A percentile compares a stretch with the other conserved stretches of the same genome.
Conservation (phyloP, 768 basidiomycete species). For the Leccinum broughii region DNA sequence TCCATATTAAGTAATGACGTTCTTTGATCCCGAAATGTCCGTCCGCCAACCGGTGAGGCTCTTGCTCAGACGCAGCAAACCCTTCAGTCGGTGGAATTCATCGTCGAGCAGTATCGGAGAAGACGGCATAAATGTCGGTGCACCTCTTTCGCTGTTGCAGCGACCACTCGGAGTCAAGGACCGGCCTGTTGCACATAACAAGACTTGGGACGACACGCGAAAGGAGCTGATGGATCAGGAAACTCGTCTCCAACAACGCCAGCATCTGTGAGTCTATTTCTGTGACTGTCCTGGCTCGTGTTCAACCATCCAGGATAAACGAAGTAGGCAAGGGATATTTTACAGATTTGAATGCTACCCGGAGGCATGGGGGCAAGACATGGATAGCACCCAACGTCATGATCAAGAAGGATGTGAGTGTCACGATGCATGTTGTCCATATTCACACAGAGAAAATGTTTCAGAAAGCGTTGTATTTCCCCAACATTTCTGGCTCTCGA, state of each 20-base stretch:
- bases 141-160: constrained; percentile 42
- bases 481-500: constrained; percentile 76
- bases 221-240: constrained; percentile 75
- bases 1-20: constrained; percentile 20
- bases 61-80: constrained; percentile 10
- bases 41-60: constrained; percentile 11
- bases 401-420: constrained; percentile 85
- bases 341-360: constrained; percentile 78
- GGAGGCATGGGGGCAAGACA: constrained; percentile 86
- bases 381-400: constrained; percentile 91
- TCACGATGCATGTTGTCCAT: neutral
- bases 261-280: constrained; percentile 47
- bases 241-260: constrained; percentile 65
- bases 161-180: constrained; percentile 78
- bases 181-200: constrained; percentile 58
- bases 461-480: constrained; percentile 91
- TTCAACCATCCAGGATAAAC: constrained; percentile 45
- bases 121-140: constrained; percentile 2
- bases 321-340: constrained; percentile 83
- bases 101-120: constrained; percentile 8
- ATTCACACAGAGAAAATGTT: neutral
- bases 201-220: constrained; percentile 59
- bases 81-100: constrained; percentile 22
- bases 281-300: neutral
- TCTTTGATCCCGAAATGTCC: constrained; percentile 26